Evolutionary conservation across 2,329 filamentous ascomycete species (phyloP), one percentile per base, ranked within the genome.

Genomic region (Nemania sp.): DNA sequence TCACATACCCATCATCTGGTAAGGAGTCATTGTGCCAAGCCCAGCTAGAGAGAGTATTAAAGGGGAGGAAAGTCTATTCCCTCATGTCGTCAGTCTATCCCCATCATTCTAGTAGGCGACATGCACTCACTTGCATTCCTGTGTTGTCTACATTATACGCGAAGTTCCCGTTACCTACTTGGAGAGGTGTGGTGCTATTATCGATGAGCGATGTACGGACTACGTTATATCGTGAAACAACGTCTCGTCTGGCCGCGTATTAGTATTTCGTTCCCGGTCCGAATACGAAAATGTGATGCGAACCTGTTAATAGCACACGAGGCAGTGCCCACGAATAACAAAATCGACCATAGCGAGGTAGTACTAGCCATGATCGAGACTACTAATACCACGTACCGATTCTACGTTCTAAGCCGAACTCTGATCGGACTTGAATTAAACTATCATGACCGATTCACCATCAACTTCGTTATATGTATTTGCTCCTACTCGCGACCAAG

Each of bases 21-120:
- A 85, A 54, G 1, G 70, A 73, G 57, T 77, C 75, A 35, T 76
- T 76, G 52, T 77, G 76, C 72, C 75, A 77, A 24, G 73, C 75
- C 76, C 74, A 76, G 51, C 73, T 76, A 1, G 72, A 76, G 4
- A 77, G 70, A 2, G 74, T 76, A 35, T 76, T 76, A 35, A 76
- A 76, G 4, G 75, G 74, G 24, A 77, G 59, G 51, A 77, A 72
- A 0, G 70, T 74, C 73, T 77, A 20, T 52, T 13, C 10, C n/a
- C 8, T 15, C 45, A 55, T 61, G 13, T 15, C 2, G 32, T 65
- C 10, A 59, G 54, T 26, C n/a, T 24, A n/a, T n/a, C n/a, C n/a
- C n/a, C n/a, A n/a, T 35, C 11, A 15, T 27, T 51, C 26, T 1
- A 4, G n/a, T 6, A 35, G 38, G 1, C 35, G 4, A 22, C 24